Evolutionary conservation across 176 grass and related monocot species (phyloP).

Genomic region (Musa itinerans): DNA sequence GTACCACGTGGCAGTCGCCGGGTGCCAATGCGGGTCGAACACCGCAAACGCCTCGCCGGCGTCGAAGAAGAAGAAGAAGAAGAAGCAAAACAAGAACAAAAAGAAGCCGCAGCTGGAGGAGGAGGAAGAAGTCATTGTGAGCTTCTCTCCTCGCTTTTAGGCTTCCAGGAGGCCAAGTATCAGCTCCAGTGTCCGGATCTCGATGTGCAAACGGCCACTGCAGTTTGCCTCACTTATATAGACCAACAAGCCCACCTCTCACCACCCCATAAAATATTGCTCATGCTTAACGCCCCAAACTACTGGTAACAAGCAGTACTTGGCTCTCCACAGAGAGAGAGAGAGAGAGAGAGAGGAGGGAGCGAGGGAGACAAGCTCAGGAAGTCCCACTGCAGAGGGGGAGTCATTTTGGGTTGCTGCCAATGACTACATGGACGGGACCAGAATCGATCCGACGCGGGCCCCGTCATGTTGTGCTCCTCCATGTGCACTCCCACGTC

Average conservation of each 20-base stretch:
- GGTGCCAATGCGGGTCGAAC: conserved; percentile 65
- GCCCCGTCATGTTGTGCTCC: neutral
- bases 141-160: neutral
- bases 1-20: conserved; percentile 95
- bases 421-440: neutral
- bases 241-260: too few relatives aligned
- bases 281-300: too few relatives aligned
- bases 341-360: neutral
- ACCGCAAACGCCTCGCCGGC: conserved; percentile 6
- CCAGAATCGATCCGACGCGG: too few relatives aligned
- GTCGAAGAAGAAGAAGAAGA: conserved; percentile 5
- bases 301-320: too few relatives aligned
- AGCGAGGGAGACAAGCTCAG: neutral
- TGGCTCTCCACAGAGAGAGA: too few relatives aligned
- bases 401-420: neutral
- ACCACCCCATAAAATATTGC: too few relatives aligned
- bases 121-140: conserved; percentile 16
- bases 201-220: too few relatives aligned
- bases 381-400: neutral
- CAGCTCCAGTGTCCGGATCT: too few relatives aligned
- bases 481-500: neutral
- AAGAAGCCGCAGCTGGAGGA: conserved; percentile 14
- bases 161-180: neutral
- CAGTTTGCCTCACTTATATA: too few relatives aligned
- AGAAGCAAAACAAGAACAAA: conserved; percentile 8